phyloP scores from a whole-genome alignment of 129 eudicot species.

The Deinandra increscens region DNA sequence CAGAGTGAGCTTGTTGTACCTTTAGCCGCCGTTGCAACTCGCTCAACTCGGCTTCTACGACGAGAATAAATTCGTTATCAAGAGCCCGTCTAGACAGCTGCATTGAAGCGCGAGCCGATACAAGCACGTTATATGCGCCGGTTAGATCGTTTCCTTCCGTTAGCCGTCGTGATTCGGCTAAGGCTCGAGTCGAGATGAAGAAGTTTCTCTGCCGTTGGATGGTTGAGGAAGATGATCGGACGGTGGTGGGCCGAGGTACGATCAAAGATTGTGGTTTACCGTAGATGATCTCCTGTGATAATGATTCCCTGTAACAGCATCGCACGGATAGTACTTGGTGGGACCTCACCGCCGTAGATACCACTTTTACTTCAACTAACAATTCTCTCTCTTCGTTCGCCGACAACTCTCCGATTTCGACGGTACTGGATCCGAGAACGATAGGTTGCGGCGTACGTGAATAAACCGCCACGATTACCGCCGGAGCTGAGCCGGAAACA shows the following conservation, averaged over 20 bases:
- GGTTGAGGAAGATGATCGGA: slow-evolving; percentile 48
- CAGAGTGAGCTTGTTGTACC: slow-evolving; percentile 31
- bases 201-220: slow-evolving; percentile 63
- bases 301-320: slow-evolving; percentile 66
- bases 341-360: slow-evolving; percentile 48
- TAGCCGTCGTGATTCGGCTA: slow-evolving; percentile 66
- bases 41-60: slow-evolving; percentile 61
- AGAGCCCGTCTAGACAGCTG: slow-evolving; percentile 42
- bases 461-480: slow-evolving; percentile 62
- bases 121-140: slow-evolving; percentile 65
- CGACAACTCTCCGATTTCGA: slow-evolving; percentile 52
- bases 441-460: slow-evolving; percentile 46
- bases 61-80: slow-evolving; percentile 40
- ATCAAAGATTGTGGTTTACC: slow-evolving; percentile 48
- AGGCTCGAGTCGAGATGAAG: slow-evolving; percentile 75
- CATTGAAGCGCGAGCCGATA: slow-evolving; percentile 59
- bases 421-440: slow-evolving; percentile 48
- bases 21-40: slow-evolving; percentile 50
- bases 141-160: slow-evolving; percentile 50
- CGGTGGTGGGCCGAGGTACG: slow-evolving; percentile 62
- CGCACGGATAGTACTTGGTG: slow-evolving; percentile 68
- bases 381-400: slow-evolving; percentile 73
- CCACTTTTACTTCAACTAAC: slow-evolving; percentile 62
- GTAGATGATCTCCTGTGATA: slow-evolving; percentile 47
- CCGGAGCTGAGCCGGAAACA: slow-evolving; percentile 50